phyloP scores from a whole-genome alignment of 352 stramenopile genomes.

The Phytophthora citricola region DNA sequence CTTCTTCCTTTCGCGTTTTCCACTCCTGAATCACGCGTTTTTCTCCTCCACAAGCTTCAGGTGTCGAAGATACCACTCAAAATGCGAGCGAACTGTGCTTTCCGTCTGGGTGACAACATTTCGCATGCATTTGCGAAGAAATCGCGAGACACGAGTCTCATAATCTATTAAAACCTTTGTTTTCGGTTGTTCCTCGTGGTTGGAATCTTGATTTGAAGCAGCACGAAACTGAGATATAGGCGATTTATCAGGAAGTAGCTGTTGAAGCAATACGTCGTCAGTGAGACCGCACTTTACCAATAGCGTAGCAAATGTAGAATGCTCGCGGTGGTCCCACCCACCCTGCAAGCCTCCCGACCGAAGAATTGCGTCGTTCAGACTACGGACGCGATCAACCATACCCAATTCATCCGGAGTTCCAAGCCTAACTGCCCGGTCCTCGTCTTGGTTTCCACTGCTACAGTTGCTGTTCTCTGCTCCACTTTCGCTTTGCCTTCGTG shows the following conservation, averaged over 20 bases:
- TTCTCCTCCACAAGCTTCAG: conserved; percentile 66
- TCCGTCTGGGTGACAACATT: conserved; percentile 60
- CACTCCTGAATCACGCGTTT: conserved; percentile 63
- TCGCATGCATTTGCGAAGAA: conserved; percentile 59
- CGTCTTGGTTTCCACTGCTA: conserved; percentile 9
- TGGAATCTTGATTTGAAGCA: conserved; percentile 17
- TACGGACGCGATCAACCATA: conserved; percentile 56
- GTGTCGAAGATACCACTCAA: conserved; percentile 73
- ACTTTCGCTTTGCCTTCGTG: conserved; percentile 5
- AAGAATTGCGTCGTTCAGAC: conserved; percentile 61
- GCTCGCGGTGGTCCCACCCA: conserved; percentile 68
- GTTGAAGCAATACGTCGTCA: conserved; percentile 48
- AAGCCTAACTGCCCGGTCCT: neutral
- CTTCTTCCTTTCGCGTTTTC: conserved; percentile 57
- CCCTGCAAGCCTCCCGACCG: conserved; percentile 59
- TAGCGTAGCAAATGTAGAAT: conserved; percentile 49
- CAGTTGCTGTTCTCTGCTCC: neutral
- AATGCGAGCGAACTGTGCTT: conserved; percentile 65
- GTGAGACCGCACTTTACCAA: conserved; percentile 57
- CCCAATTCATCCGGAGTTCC: conserved; percentile 34
- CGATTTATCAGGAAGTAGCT: conserved; percentile 17
- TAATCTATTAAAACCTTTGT: conserved; percentile 31
- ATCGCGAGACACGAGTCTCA: conserved; percentile 52
- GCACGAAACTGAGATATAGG: neutral
- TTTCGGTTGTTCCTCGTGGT: conserved; percentile 5